Conservation (phyloP, 495 filamentous ascomycete genomes). For the Penicillium nucicola region DNA sequence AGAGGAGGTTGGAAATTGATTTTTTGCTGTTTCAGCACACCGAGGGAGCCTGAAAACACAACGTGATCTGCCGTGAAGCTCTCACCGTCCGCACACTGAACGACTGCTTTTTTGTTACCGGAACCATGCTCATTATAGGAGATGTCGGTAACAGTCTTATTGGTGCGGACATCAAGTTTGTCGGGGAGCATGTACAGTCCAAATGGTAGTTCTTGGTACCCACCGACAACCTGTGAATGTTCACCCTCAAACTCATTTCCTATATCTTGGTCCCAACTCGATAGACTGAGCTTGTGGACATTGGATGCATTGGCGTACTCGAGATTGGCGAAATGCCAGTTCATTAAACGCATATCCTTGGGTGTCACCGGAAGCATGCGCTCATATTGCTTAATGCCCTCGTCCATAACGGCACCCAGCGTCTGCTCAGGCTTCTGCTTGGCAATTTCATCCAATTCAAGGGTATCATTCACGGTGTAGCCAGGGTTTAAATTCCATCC, state of each 20-base stretch:
- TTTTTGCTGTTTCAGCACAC: slow-evolving; percentile 74
- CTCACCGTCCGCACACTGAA: slow-evolving; percentile 79
- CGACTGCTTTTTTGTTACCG: slow-evolving; percentile 41
- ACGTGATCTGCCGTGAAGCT: slow-evolving; percentile 78
- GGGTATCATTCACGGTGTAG: slow-evolving; percentile 58
- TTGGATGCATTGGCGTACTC: slow-evolving; percentile 96
- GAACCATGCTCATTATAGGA: slow-evolving; percentile 53
- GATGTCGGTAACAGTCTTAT: slow-evolving; percentile 65
- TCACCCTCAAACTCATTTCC: slow-evolving; percentile 97
- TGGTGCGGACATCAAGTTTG: slow-evolving; percentile 74
- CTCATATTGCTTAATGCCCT: slow-evolving; percentile 82
- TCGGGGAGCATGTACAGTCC: slow-evolving; percentile 74
- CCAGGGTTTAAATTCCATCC: slow-evolving; percentile 76
- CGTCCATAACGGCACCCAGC: slow-evolving; percentile 84
- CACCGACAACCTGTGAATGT: slow-evolving; percentile 87
- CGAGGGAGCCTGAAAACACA: slow-evolving; percentile 83
- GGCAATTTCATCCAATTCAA: slow-evolving; percentile 68
- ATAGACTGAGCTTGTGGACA: slow-evolving; percentile 80
- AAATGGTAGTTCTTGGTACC: slow-evolving; percentile 85
- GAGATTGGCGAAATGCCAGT: slow-evolving; percentile 98
- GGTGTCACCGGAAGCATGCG: slow-evolving; percentile 76
- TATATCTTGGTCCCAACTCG: slow-evolving; percentile 93
- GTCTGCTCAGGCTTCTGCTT: slow-evolving; percentile 60
- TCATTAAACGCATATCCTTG: slow-evolving; percentile 84
- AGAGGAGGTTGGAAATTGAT: slow-evolving; percentile 80